These are phyloP conservation scores for Fusarium algeriense DNA, from an alignment of 2,329 filamentous ascomycete genomes.

Conservation along the genomic window DNA sequence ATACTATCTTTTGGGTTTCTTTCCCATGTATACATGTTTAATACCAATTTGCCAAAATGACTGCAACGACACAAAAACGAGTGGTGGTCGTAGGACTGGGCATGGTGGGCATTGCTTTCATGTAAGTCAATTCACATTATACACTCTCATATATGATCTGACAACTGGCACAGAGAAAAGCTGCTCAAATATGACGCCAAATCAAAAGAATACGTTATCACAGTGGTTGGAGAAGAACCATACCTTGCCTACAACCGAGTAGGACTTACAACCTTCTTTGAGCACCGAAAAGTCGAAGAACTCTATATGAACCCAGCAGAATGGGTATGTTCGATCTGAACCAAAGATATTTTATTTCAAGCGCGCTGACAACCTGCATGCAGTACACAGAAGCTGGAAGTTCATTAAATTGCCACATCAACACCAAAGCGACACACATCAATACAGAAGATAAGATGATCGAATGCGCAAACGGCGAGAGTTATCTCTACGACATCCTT, in stretches of 20 bases:
- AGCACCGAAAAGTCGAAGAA: slow-evolving; percentile 85
- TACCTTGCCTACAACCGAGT: slow-evolving; percentile 94
- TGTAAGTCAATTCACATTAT: slow-evolving; percentile 67
- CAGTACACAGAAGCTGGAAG: slow-evolving; percentile 77
- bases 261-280: slow-evolving; percentile 88
- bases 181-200: slow-evolving; percentile 85
- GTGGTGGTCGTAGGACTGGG: slow-evolving; percentile 88
- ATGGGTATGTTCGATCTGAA: slow-evolving; percentile 70
- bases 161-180: slow-evolving; percentile 75
- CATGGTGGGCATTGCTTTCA: slow-evolving; percentile 92
- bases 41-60: slow-evolving; percentile 27
- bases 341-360: not conserved
- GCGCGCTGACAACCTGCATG: slow-evolving; percentile 48
- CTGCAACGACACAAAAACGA: slow-evolving; percentile 61
- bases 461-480: slow-evolving; percentile 75
- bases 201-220: slow-evolving; percentile 79
- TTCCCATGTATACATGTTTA: not conserved
- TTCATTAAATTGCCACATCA: slow-evolving; percentile 79
- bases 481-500: slow-evolving; percentile 81
- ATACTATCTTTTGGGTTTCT: not conserved
- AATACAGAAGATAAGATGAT: slow-evolving; percentile 73
- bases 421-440: slow-evolving; percentile 76
- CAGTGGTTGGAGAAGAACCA: slow-evolving; percentile 88
- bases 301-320: slow-evolving; percentile 87
- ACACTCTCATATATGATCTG: slow-evolving; percentile 1